Evolutionary conservation across 441 rosid species (phyloP).

Genomic region (Viola pubescens): DNA sequence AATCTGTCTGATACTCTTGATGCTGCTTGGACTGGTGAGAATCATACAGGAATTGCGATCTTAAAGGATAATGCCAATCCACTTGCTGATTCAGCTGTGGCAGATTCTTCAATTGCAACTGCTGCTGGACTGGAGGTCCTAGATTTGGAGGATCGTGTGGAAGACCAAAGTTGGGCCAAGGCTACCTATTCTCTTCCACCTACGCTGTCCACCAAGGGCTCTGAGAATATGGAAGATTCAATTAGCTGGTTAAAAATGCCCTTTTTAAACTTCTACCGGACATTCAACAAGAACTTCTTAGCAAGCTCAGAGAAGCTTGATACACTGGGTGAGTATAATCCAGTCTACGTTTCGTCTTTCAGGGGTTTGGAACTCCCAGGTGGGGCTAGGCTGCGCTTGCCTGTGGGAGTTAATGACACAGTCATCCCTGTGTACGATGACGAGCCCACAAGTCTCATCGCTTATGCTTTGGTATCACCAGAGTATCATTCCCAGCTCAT

Average conservation of each 20-base stretch:
- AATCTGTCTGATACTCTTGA: conserved; percentile 82
- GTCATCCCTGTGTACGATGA: conserved; percentile 90
- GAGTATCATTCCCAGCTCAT: conserved; percentile 54
- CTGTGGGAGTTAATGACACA: conserved; percentile 65
- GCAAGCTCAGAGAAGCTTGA: conserved; percentile 68
- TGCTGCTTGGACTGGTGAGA: conserved; percentile 91
- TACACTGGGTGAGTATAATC: conserved; percentile 56
- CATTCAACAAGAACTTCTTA: conserved; percentile 60
- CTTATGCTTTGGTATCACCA: conserved; percentile 68
- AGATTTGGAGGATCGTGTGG: conserved; percentile 32
- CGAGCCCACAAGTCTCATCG: conserved; percentile 87
- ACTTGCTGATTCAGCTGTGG: conserved; percentile 44
- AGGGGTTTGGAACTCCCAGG: conserved; percentile 56
- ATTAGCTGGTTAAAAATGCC: conserved; percentile 66
- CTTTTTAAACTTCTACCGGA: conserved; percentile 65
- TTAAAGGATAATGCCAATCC: conserved; percentile 29
- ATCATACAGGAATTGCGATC: conserved; percentile 26
- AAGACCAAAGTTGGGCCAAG: conserved; percentile 37
- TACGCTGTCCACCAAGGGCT: conserved; percentile 33
- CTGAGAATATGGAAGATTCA: conserved; percentile 54
- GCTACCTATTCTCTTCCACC: conserved; percentile 35
- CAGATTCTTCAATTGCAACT: conserved; percentile 33
- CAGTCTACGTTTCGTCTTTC: conserved; percentile 62
- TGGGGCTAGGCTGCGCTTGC: conserved; percentile 68
- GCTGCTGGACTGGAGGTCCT: conserved; percentile 31